These are phyloP conservation scores for Talaromyces stipitatus DNA, from an alignment of 495 filamentous ascomycete species.

Conservation along the genomic window DNA sequence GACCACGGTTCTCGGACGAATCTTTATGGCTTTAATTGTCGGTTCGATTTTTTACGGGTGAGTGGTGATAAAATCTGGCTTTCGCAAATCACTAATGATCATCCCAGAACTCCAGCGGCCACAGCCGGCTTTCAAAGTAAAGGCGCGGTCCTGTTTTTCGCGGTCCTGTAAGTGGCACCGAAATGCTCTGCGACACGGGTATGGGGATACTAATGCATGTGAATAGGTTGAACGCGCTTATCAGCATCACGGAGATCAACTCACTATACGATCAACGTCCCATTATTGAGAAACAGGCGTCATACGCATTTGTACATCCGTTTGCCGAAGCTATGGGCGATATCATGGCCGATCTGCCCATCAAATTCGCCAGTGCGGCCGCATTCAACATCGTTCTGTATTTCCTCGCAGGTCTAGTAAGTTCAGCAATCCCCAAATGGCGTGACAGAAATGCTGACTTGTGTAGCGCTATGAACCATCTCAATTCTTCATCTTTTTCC, in stretches of 20 bases:
- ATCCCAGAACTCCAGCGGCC: constrained; percentile 38
- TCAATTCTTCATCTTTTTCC: constrained; percentile 51
- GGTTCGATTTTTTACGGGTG: constrained; percentile 79
- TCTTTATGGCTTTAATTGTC: constrained; percentile 73
- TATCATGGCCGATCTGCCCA: constrained; percentile 46
- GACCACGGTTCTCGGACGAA: constrained; percentile 71
- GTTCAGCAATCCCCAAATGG: not conserved
- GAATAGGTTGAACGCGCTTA: constrained; percentile 45
- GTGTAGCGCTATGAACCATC: constrained; percentile 20
- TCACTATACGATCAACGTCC: constrained; percentile 46
- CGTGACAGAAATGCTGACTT: not conserved
- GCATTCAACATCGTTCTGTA: constrained; percentile 46
- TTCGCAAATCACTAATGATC: not conserved
- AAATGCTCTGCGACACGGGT: not conserved
- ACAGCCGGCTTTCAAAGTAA: constrained; percentile 66
- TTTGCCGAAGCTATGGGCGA: constrained; percentile 47
- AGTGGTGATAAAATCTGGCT: constrained; percentile 8
- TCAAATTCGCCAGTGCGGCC: constrained; percentile 34
- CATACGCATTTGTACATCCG: constrained; percentile 54
- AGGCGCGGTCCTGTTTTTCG: constrained; percentile 83
- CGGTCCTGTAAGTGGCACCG: constrained; percentile 44
- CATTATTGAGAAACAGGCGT: constrained; percentile 53
- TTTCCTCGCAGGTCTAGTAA: constrained; percentile 40
- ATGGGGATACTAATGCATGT: constrained; percentile 7
- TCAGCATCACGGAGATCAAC: constrained; percentile 47